These are phyloP conservation scores for Pseudogymnoascus sp. DNA, from an alignment of 2,329 filamentous ascomycete species.

Conservation along the genomic window DNA sequence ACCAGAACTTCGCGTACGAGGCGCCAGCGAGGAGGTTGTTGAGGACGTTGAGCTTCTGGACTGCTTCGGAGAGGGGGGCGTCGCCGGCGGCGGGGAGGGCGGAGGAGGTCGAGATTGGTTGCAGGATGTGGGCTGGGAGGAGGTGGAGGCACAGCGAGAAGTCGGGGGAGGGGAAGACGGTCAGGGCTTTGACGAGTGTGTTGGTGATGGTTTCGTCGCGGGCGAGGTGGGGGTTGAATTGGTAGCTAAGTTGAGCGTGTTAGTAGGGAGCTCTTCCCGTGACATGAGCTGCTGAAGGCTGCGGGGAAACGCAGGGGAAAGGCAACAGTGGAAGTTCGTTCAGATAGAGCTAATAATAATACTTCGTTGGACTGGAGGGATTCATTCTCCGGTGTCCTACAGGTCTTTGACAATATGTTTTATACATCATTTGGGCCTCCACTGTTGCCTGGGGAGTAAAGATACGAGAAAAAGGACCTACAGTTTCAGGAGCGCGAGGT, in stretches of 20 bases:
- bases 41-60: conserved; percentile 58
- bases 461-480: conserved; percentile 47
- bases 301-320: background rate
- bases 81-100: conserved; percentile 51
- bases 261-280: background rate
- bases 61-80: conserved; percentile 70
- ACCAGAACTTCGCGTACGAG: conserved; percentile 90
- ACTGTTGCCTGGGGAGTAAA: background rate
- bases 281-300: conserved; percentile 13
- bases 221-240: conserved; percentile 97
- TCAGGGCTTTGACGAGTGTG: conserved; percentile 95
- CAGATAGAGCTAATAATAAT: conserved; percentile 68
- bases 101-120: conserved; percentile 43
- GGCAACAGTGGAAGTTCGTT: conserved; percentile 31
- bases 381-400: conserved; percentile 54
- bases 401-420: conserved; percentile 44
- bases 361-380: conserved; percentile 57
- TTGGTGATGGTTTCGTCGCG: conserved; percentile 98
- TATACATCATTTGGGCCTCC: conserved; percentile 14
- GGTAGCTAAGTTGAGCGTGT: conserved; percentile 58
- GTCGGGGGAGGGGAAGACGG: conserved; percentile 91
- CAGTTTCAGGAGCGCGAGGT: conserved; percentile 93
- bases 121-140: conserved; percentile 74
- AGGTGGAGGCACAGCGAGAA: conserved; percentile 92
- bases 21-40: conserved; percentile 79